Evolutionary conservation across 108 stramenopile genomes (phyloP), one percentile per base, ranked within the genome.

Genomic region (Skeletonema tropicum): DNA sequence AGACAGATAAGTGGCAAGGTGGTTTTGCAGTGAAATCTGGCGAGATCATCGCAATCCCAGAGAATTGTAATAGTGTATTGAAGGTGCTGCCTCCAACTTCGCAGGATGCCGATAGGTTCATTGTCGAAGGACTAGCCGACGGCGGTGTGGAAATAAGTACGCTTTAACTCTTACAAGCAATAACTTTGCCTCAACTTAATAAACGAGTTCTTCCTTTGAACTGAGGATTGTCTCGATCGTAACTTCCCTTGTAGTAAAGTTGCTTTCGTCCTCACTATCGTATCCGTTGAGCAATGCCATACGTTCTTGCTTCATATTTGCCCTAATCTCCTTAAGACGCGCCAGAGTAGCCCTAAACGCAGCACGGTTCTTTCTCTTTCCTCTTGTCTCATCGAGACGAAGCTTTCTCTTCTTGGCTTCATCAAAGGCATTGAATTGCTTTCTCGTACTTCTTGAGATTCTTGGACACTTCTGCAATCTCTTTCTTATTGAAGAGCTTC

Each of bases 401-500:
- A 80, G 75, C 21, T 77, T 88, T 14, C 87, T 82, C 70, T 92
- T 85, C 60, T 94, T 91, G 75, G 90, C 94, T 82, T 92, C 92
- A 85, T 99, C 98, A 64, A 90, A 97, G 67, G 88, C 88, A 57
- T 98, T 98, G 87, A 99, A 99, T 46, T 93, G 89, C 78, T 93
- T 93, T 88, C 86, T 99, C 98, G 77, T 99, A 99, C 85, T 97
- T 97, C 35, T 95, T 95, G 55, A 99, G 83, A 71, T 98, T 95
- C 70, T 96, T 94, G 19, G 86, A 58, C 65, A 99, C 88, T 73
- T 95, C 87, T 66, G 85, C 83, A 67, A 89, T 83, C 63, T 98
- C 89, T 11, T 75, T 82, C 70, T 93, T 91, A 36, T 90, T 90
- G 35, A 96, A 82, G 29, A 99, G 69, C 30, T 79, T 91, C 73